phyloP scores from a whole-genome alignment of 2,329 filamentous ascomycete species.

The Teratosphaeria gauchensis region DNA sequence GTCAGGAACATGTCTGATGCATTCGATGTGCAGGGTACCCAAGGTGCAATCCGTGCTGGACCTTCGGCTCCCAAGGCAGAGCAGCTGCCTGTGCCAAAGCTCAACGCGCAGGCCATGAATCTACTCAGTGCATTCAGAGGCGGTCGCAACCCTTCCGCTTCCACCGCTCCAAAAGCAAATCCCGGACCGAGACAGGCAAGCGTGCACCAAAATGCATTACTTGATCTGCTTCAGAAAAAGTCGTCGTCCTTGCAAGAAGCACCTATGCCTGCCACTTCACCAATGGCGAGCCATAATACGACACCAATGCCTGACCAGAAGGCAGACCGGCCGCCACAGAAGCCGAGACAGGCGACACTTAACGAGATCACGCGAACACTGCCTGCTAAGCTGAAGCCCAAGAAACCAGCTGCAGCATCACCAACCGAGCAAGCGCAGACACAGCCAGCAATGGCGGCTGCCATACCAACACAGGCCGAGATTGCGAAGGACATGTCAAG shows the following conservation, averaged over 20 bases:
- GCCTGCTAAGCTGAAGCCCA: conserved; percentile 13
- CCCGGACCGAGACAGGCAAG: conserved; percentile 8
- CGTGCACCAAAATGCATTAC: conserved; percentile 34
- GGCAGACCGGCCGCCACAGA: neutral
- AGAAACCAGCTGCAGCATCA: conserved; percentile 3
- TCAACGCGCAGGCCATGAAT: conserved; percentile 48
- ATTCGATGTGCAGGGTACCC: conserved; percentile 22
- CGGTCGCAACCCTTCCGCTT: conserved; percentile 3
- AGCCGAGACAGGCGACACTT: conserved; percentile 13
- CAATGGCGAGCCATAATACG: conserved; percentile 12
- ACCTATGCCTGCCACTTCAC: conserved; percentile 1
- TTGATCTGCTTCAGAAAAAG: conserved; percentile 35
- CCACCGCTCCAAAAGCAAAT: neutral
- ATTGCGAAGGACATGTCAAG: conserved; percentile 8
- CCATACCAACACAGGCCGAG: neutral
- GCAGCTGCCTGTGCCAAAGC: conserved; percentile 48
- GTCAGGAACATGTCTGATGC: neutral
- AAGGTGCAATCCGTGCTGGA: conserved; percentile 29
- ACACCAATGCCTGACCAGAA: conserved; percentile 2
- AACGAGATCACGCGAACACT: conserved; percentile 26
- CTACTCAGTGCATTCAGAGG: conserved; percentile 50
- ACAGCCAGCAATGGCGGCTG: neutral
- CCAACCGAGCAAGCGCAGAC: neutral
- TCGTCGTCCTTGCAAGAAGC: neutral
- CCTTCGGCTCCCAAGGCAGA: conserved; percentile 44